A percentile compares a stretch with the other conserved stretches of the same genome.
Evolutionary conservation across 2,329 filamentous ascomycete species (phyloP).

Genomic region (Nannizzia gypsea): DNA sequence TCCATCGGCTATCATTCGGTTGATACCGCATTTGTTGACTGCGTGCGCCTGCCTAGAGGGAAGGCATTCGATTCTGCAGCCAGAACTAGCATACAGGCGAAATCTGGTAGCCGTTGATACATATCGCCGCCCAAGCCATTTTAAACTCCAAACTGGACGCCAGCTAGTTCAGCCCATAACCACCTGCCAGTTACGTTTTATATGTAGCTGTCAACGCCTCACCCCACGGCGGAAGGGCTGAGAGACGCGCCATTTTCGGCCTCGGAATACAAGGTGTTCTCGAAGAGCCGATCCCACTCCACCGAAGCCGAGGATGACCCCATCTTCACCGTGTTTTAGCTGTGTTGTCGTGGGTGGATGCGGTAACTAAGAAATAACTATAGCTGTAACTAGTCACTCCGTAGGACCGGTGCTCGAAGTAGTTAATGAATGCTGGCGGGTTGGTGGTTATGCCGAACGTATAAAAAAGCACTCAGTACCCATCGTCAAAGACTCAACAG

Average conservation of each 20-base stretch:
- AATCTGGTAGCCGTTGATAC: background rate
- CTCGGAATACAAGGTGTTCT: background rate
- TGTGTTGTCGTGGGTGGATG: no score
- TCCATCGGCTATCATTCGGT: background rate
- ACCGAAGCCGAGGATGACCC: background rate
- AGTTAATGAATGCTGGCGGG: no score
- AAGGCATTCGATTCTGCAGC: background rate
- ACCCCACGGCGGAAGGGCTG: background rate
- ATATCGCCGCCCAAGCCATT: background rate
- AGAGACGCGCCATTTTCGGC: background rate
- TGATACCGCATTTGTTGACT: background rate
- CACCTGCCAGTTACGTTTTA: background rate
- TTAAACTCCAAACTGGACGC: background rate
- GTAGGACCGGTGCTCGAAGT: no score
- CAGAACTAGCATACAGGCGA: background rate
- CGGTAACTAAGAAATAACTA: no score
- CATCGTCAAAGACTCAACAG: background rate
- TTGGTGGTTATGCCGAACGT: no score
- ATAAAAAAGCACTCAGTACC: no score
- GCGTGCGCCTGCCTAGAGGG: no score
- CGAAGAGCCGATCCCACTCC: background rate
- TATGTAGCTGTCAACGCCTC: background rate
- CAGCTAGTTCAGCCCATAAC: background rate
- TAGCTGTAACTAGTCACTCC: no score
- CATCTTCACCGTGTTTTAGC: background rate